Evolutionary conservation across 306 rosid species (phyloP).

Genomic region (Adenanthera pavonina): DNA sequence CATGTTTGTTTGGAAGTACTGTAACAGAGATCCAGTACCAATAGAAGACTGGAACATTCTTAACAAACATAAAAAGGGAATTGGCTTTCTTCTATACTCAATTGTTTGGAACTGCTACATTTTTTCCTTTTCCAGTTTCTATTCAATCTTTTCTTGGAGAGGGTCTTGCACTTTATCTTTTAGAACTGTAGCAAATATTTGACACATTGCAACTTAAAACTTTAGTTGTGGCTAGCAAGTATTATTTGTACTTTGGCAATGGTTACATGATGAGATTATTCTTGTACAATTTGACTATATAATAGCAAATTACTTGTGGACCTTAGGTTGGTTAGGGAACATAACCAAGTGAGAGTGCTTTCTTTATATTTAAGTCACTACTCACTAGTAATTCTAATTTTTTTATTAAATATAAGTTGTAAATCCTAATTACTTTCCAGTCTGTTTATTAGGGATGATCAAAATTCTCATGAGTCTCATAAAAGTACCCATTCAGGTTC

Average conservation of each 20-base stretch:
- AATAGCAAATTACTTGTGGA: not conserved
- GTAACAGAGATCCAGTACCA: not conserved
- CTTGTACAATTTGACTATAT: not conserved
- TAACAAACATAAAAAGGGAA: not conserved
- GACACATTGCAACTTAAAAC: not conserved
- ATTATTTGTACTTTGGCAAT: not conserved
- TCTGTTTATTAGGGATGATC: not conserved
- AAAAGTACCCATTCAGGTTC: not conserved
- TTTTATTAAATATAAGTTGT: not conserved
- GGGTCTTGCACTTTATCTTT: not conserved
- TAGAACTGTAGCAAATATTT: not conserved
- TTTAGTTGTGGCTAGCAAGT: not conserved
- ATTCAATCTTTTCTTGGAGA: not conserved
- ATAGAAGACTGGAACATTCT: not conserved
- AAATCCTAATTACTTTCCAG: not conserved
- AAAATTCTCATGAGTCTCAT: not conserved
- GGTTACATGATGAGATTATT: not conserved
- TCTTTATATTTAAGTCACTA: not conserved
- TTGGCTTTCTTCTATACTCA: not conserved
- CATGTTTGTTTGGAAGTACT: not conserved
- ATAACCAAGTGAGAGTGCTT: not conserved
- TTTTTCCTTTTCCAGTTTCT: not conserved
- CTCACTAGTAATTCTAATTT: not conserved
- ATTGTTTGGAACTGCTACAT: not conserved
- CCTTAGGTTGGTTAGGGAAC: not conserved